Evolutionary conservation across 1,284 basidiomycete species (phyloP).

Genomic region (Cryptococcus sp.): DNA sequence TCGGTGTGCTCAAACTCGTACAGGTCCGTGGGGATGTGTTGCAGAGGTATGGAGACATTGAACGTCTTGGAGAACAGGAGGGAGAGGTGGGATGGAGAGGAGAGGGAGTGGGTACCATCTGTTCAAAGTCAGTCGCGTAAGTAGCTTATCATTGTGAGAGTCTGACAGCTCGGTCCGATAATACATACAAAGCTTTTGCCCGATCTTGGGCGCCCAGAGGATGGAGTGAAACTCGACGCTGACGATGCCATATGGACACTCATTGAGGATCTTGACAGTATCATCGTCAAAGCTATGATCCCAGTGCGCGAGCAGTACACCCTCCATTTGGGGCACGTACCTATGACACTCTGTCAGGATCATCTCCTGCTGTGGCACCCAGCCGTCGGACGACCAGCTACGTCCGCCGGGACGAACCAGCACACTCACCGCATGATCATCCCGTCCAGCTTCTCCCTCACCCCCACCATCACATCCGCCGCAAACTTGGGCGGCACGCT

Average conservation of each 20-base stretch:
- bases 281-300: conserved; percentile 67
- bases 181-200: conserved; percentile 72
- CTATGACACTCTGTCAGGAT: conserved; percentile 52
- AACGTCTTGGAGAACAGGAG: conserved; percentile 90
- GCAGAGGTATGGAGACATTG: conserved; percentile 91
- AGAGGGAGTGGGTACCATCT: conserved; percentile 85
- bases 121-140: conserved; percentile 1
- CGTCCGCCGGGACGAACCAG: not conserved
- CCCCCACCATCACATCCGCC: conserved; percentile 65
- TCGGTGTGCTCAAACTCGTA: conserved; percentile 81
- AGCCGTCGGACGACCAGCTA: not conserved
- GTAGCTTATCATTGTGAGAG: not conserved
- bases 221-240: conserved; percentile 75
- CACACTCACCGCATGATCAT: conserved; percentile 82
- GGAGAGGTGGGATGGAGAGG: conserved; percentile 90
- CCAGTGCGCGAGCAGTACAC: conserved; percentile 84
- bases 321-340: conserved; percentile 80
- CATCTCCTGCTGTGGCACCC: not conserved
- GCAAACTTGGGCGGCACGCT: conserved; percentile 82
- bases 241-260: conserved; percentile 82
- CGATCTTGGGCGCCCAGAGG: conserved; percentile 84
- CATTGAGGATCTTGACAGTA: conserved; percentile 69
- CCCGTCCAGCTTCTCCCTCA: conserved; percentile 81
- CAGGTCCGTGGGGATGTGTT: conserved; percentile 76
- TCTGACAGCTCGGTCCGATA: no score